Conservation (phyloP, 305 asterid species). For the Fraxinus floribunda region DNA sequence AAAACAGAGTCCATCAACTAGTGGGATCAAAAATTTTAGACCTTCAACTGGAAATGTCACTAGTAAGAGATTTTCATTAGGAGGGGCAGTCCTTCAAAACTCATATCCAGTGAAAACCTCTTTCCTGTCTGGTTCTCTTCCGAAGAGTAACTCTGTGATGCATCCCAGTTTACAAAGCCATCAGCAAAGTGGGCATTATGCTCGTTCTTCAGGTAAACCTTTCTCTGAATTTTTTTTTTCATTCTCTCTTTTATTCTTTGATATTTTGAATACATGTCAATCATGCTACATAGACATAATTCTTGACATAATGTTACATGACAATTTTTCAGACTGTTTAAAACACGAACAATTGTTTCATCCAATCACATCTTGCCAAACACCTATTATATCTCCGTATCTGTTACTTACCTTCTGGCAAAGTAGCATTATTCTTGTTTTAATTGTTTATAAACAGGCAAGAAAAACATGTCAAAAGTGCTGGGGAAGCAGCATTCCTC, state of each 20-base stretch:
- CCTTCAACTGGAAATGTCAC: constrained; percentile 48
- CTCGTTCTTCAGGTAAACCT: constrained; percentile 47
- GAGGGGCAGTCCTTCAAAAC: constrained; percentile 64
- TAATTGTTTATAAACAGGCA: constrained; percentile 39
- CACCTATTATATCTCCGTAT: too few relatives aligned
- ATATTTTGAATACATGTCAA: neutral
- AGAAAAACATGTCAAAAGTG: constrained; percentile 37
- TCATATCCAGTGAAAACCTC: constrained; percentile 43
- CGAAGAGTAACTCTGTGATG: constrained; percentile 39
- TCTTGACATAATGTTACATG: too few relatives aligned
- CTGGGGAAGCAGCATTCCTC: constrained; percentile 29
- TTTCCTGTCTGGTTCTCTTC: constrained; percentile 34
- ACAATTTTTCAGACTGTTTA: too few relatives aligned
- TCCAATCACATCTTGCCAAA: too few relatives aligned
- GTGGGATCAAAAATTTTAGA: constrained; percentile 50
- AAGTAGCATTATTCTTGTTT: neutral
- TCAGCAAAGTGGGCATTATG: constrained; percentile 27
- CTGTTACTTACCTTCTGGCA: too few relatives aligned
- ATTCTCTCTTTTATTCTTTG: neutral
- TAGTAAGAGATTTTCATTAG: constrained; percentile 60
- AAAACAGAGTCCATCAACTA: constrained; percentile 72
- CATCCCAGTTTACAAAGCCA: constrained; percentile 36
- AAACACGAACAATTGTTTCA: too few relatives aligned
- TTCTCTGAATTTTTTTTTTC: neutral
- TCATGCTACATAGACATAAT: too few relatives aligned